Evolutionary conservation across 2,329 filamentous ascomycete genomes (phyloP).

Genomic region (Colletotrichum phormii): DNA sequence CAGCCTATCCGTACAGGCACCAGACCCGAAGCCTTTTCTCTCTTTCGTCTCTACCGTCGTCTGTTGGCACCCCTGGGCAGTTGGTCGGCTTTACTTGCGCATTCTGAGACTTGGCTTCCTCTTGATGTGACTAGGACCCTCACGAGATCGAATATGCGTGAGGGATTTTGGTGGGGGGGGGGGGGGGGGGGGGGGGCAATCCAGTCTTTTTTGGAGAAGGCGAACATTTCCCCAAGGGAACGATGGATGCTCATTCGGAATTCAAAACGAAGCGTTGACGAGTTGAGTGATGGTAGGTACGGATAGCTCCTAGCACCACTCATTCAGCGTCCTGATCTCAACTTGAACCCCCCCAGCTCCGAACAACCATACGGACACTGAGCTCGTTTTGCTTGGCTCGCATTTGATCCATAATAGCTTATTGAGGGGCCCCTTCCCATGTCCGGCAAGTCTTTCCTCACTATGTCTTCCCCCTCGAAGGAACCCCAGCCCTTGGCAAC

Average conservation of each 20-base stretch:
- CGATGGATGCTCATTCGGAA: background rate
- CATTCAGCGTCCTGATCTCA: background rate
- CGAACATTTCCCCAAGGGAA: background rate
- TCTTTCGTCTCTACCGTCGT: background rate
- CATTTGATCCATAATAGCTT: background rate
- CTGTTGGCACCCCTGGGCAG: background rate
- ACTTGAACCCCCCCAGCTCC: background rate
- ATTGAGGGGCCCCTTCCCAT: background rate
- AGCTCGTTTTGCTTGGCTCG: background rate
- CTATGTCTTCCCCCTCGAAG: background rate
- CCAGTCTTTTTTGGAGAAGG: background rate
- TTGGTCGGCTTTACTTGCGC: background rate
- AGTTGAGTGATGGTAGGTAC: background rate
- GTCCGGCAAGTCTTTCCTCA: background rate
- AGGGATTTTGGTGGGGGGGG: background rate
- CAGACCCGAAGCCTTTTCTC: background rate
- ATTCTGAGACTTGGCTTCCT: conserved; percentile 16
- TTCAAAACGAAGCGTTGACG: background rate
- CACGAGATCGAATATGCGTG: background rate
- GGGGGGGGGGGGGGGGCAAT: background rate
- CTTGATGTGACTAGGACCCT: background rate
- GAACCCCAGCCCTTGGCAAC: background rate
- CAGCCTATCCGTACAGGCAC: no score
- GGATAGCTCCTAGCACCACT: background rate
- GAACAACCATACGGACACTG: background rate